phyloP scores from a whole-genome alignment of 306 rosid genomes.

The Parietaria judaica region DNA sequence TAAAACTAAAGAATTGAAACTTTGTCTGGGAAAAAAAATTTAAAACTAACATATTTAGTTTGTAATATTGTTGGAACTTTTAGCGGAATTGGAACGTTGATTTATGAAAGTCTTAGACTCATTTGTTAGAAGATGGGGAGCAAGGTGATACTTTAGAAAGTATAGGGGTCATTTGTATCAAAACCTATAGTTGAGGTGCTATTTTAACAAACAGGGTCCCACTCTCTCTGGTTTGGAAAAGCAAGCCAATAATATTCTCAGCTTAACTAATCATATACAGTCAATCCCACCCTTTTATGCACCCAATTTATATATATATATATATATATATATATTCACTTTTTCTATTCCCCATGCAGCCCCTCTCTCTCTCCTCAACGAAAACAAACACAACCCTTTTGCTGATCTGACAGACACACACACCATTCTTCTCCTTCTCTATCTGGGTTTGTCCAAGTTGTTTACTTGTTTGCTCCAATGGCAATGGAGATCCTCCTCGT shows the following conservation, averaged over 20 bases:
- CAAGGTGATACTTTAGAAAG: no score
- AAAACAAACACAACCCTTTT: constrained; percentile 28
- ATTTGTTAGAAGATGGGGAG: no score
- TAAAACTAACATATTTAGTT: no score
- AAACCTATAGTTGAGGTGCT: no score
- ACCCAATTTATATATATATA: constrained; percentile 13
- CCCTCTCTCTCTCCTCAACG: constrained; percentile 18
- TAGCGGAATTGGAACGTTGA: no score
- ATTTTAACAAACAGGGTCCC: constrained; percentile 42
- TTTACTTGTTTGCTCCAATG: constrained; percentile 32
- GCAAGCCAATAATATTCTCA: constrained; percentile 43
- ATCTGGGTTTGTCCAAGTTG: constrained; percentile 30
- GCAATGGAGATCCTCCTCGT: constrained; percentile 63
- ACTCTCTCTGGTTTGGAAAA: constrained; percentile 39
- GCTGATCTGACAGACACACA: constrained; percentile 30
- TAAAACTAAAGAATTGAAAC: no score
- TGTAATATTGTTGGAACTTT: no score
- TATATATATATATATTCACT: neutral
- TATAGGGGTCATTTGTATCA: no score
- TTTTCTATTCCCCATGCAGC: constrained; percentile 87
- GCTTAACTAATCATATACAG: constrained; percentile 27
- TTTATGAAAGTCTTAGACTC: no score
- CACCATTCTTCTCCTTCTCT: constrained; percentile 20
- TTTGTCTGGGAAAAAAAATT: no score
- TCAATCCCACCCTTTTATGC: constrained; percentile 30